Conservation (phyloP, 1,139 yeast genomes). For the Hanseniaspora sp. region DNA sequence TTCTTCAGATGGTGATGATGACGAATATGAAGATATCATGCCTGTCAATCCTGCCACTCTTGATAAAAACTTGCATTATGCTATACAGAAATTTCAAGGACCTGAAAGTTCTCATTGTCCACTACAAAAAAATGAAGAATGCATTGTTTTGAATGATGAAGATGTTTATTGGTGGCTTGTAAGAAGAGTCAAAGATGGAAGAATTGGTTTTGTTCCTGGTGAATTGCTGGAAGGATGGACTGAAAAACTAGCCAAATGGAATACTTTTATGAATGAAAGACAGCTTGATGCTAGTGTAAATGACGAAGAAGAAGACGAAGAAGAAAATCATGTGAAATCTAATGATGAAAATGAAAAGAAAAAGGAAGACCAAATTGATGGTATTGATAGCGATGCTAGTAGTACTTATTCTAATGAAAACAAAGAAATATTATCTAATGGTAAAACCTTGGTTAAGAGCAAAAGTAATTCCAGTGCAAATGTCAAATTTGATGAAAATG, state of each 20-base stretch:
- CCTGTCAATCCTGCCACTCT: slow-evolving; percentile 69
- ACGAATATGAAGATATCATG: slow-evolving; percentile 28
- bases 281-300: slow-evolving; percentile 23
- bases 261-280: slow-evolving; percentile 86
- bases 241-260: slow-evolving; percentile 80
- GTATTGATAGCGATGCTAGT: slow-evolving; percentile 14
- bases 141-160: slow-evolving; percentile 68
- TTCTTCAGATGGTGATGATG: slow-evolving; percentile 14
- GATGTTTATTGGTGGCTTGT: slow-evolving; percentile 98
- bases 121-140: slow-evolving; percentile 70
- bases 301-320: slow-evolving; percentile 17
- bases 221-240: slow-evolving; percentile 86
- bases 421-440: neutral
- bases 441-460: neutral
- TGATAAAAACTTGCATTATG: slow-evolving; percentile 76
- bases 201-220: slow-evolving; percentile 91
- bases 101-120: slow-evolving; percentile 92
- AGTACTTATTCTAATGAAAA: neutral
- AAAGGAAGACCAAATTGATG: slow-evolving; percentile 14
- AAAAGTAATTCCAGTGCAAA: neutral
- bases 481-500: slow-evolving; percentile 12
- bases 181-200: slow-evolving; percentile 54
- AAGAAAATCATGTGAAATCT: neutral
- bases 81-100: slow-evolving; percentile 76
- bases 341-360: slow-evolving; percentile 21